Evolutionary conservation across 352 stramenopile species (phyloP).

Genomic region (Pythium plurisporium): DNA sequence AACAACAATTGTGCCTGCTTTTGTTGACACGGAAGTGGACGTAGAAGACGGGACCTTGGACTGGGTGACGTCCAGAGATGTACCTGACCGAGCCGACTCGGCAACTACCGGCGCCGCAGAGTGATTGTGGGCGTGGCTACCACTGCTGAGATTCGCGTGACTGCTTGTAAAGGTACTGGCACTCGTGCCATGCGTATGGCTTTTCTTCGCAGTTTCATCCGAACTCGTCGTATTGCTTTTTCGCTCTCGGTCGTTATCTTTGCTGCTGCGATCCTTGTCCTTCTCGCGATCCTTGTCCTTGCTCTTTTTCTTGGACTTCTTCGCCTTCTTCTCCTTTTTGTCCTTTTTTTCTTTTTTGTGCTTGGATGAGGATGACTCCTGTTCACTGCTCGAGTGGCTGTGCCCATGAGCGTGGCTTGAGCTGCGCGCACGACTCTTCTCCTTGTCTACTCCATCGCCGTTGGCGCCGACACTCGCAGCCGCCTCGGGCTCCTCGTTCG

Average conservation of each 20-base stretch:
- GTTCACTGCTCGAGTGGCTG: constrained; percentile 4
- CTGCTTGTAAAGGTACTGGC: too few relatives aligned
- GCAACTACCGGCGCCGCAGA: too few relatives aligned
- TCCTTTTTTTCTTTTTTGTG: constrained; percentile 53
- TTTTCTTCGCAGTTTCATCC: constrained; percentile 1
- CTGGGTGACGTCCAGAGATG: too few relatives aligned
- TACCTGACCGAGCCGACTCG: too few relatives aligned
- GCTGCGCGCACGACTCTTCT: constrained; percentile 2
- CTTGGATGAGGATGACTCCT: constrained; percentile 13
- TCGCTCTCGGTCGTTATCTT: constrained; percentile 28
- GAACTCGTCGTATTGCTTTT: not conserved
- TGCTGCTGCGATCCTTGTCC: constrained; percentile 30
- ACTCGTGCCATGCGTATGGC: not conserved
- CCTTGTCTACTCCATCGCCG: constrained; percentile 10
- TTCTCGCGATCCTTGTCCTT: constrained; percentile 52
- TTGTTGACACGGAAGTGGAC: not conserved
- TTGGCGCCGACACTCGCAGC: not conserved
- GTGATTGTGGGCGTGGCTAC: too few relatives aligned
- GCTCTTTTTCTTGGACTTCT: constrained; percentile 68
- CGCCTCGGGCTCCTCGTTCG: constrained; percentile 31
- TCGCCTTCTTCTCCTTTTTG: constrained; percentile 52
- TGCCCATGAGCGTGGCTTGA: constrained; percentile 13
- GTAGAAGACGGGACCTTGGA: not conserved
- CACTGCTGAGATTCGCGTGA: too few relatives aligned
- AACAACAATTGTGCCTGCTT: not conserved